Conservation (phyloP, 352 stramenopile species). For the Globisporangium takayamanum region DNA sequence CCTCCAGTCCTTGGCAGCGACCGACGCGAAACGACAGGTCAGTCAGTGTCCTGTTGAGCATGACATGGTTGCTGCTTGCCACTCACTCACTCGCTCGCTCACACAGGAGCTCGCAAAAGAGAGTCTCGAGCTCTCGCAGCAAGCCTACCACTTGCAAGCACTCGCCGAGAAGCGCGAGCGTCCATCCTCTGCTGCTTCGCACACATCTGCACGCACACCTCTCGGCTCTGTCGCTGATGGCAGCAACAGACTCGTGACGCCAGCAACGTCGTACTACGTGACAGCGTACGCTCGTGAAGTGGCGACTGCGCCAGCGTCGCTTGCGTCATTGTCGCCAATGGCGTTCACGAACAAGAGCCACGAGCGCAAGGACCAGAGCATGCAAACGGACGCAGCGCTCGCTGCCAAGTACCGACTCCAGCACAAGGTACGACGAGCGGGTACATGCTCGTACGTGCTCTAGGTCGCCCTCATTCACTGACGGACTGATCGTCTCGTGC, state of each 20-base stretch:
- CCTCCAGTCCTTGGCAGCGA: conserved; percentile 5
- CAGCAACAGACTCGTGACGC: neutral
- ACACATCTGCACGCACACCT: neutral
- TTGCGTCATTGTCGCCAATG: conserved; percentile 2
- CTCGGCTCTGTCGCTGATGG: neutral
- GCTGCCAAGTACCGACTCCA: conserved; percentile 38
- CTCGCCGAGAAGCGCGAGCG: conserved; percentile 20
- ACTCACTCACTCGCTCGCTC: neutral
- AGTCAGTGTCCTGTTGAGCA: neutral
- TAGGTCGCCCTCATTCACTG: neutral
- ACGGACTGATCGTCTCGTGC: neutral
- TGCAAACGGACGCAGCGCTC: conserved; percentile 21
- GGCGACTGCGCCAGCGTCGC: neutral
- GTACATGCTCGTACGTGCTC: neutral
- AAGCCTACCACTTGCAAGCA: conserved; percentile 44
- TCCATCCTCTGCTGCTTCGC: neutral
- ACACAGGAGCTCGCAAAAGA: conserved; percentile 29
- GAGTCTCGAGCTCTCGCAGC: conserved; percentile 37
- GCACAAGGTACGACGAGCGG: conserved; percentile 23
- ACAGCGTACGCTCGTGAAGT: conserved; percentile 24
- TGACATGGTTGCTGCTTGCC: neutral
- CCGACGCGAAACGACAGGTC: conserved; percentile 6
- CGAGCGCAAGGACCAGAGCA: conserved; percentile 25
- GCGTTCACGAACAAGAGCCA: conserved; percentile 17
- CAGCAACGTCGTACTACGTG: conserved; percentile 33